Evolutionary conservation across 192 early-diverging fungal genomes (phyloP), one percentile per base, ranked within the genome.

Genomic region (Coemansia sp.): DNA sequence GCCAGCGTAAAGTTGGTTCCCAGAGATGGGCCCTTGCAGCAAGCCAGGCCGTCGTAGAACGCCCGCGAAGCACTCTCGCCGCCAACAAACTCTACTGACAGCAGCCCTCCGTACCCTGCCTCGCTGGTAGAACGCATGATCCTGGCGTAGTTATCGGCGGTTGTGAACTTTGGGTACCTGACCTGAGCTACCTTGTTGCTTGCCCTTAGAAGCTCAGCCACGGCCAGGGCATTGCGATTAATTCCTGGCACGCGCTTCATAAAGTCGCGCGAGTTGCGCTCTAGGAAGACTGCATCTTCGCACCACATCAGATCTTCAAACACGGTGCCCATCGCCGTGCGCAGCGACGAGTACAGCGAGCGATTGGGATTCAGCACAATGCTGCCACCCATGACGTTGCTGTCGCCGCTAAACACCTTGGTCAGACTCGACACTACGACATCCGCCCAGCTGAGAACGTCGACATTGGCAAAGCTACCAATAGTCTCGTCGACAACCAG

Each of bases 301-400:
- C 87, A 85, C 95, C 95, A 97, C 68, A 97, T 60, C 38, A 87
- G 73, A 75, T 98, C 96, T 70, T 96, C 93, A 65, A 91, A 95
- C 22, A 90, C 80, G 18, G 72, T 63, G 10, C 76, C 55, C 60
- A 96, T 71, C 18, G 81, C 80, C 6, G 79, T 62, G 64, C 87
- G 86, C 46, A 97, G 77, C 33, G 67, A 66, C n/a, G 64, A 63
- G 76, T 92, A 92, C 60, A 74, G 81, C 40, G 73, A 60, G 24
- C 86, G 65, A 24, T 85, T 79, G 20, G 96, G 95, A 67, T 97
- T 97, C 49, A 97, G 79, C 3, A 86, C 79, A 43, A 87, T 92
- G 91, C 95, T 94, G 61, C 97, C 97, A 64, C 93, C 97, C 96
- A 98, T 99, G 18, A 97, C 96, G 79, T 99, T 97, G 78, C 91